Evolutionary conservation across 1,284 basidiomycete genomes (phyloP), one percentile per base, ranked within the genome.

Genomic region (Trichosporon inkin): DNA sequence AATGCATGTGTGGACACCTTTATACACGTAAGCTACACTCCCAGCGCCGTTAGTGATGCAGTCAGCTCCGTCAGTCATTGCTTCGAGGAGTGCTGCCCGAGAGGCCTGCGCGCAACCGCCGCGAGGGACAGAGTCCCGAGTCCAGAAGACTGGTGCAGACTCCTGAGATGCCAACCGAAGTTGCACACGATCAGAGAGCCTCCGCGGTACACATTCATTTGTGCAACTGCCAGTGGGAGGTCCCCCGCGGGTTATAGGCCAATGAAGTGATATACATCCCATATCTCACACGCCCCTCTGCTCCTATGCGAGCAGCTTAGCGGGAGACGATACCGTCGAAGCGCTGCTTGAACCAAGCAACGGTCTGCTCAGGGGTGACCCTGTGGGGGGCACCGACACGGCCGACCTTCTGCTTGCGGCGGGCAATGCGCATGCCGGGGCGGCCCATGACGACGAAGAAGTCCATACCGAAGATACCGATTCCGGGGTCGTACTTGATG

Each of bases 401-500:
- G 63, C 90, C 84, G 82, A 84, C 89, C 82, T 88, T 88, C 80
- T 90, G 86, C 84, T 91, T 97, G 82, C 94, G 85, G 83, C 86
- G 86, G 70, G 94, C 86, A 57, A 99, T 91, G 70, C 95, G 90
- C 74, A 84, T 86, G 74, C 95, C 95, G 61, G 95, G 93, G 74
- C 96, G 88, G 71, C 91, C 92, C 94, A 99, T 97, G 73, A 94
- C 89, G 70, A 95, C 90, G 81, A 89, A 95, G 83, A 96, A 95
- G 82, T 96, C 92, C 92, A 94, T 94, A 71, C 92, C 92, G 78
- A 95, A 95, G 80, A 96, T 95, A 86, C 92, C 93, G 75, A 96
- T 96, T 78, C 85, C 84, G 64, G 93, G 93, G 81, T 97, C 93
- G 82, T 97, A 97, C 77, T 94, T 89, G 78, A 96, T 94, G 78